Conservation (phyloP, 108 stramenopile genomes). For the Conticribra guillardii region DNA sequence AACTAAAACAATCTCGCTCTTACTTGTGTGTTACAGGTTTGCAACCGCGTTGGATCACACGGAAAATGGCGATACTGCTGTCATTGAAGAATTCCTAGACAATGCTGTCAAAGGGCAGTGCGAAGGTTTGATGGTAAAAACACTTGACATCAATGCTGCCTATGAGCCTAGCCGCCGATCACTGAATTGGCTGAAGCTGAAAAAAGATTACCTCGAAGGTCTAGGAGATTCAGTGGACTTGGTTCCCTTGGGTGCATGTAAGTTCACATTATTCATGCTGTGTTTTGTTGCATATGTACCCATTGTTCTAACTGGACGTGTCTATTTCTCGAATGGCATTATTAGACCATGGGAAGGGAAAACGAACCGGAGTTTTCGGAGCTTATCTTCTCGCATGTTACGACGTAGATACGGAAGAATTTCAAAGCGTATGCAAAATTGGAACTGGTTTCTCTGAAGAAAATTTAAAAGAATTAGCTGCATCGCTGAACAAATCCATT, state of each 20-base stretch:
- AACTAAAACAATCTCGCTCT: too few species aligned
- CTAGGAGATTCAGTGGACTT: slow-evolving; percentile 98
- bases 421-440: slow-evolving; percentile 98
- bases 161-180: slow-evolving; percentile 97
- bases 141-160: slow-evolving; percentile 86
- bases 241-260: slow-evolving; percentile 96
- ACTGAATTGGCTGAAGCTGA: slow-evolving; percentile 99
- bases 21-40: slow-evolving; percentile 34
- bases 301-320: too few species aligned
- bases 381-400: slow-evolving; percentile 99
- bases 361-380: slow-evolving; percentile 95
- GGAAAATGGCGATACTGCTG: slow-evolving; percentile 85
- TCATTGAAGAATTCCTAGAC: slow-evolving; percentile 94
- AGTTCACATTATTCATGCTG: slow-evolving; percentile 5
- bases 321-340: too few species aligned
- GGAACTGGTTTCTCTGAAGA: slow-evolving; percentile 99
- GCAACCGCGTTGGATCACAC: slow-evolving; percentile 63
- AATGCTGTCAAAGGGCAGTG: slow-evolving; percentile 97
- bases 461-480: slow-evolving; percentile 80
- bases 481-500: slow-evolving; percentile 73
- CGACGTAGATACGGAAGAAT: slow-evolving; percentile 95
- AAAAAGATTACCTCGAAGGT: slow-evolving; percentile 99
- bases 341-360: slow-evolving; percentile 90
- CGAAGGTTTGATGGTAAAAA: slow-evolving; percentile 99
- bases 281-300: slow-evolving; percentile 8